Base-by-base conservation (phyloP, 1,284 basidiomycete genomes). In the Lentinus polychrous region DNA sequence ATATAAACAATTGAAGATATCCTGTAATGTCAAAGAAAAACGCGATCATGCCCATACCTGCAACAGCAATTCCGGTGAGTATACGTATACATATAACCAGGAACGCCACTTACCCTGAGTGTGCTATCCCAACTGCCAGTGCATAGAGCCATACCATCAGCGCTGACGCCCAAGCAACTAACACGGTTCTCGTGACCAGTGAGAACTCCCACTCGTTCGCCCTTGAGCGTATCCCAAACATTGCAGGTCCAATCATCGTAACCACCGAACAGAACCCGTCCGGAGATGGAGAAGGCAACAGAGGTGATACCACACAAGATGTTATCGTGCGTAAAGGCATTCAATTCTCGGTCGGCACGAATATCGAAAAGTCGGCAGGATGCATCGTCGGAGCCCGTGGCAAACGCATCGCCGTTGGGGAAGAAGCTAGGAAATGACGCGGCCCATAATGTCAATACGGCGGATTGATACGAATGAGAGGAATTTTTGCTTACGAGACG, bases 161-260 rank as follows among this genome's bases (percentile, higher is more conserved):
- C 82, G 60, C 89, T 93, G 57, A 98, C 94, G 50, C 96, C 95
- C 61, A 99, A 73, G 74, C 94, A 98, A 61, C 88, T 91, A 56
- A 99, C 94, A 54, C 95, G 78, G 74, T 98, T 98, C 76, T 99
- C 95, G 66, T 99, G 96, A 11, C 94, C 95, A 32, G 93, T 91
- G 52, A 99, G 72, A 34, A 98, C 94, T 52, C 95, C 95, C 31
- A 98, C 93, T 49, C 95, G 86, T 69, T 99, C 95, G 49, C 94
- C 95, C 70, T 95, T 96, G 63, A 99, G 79, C 37, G 94, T 97
- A 65, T 99, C 95, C 95, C 95, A 99, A 42, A 98, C 95, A 64
- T 98, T 98, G 76, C 91, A 94, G 57, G 95, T 98, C 89, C 95
- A 97, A 68, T 99, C 95, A 67, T 99, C 96, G 66, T 98, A 99